These are phyloP conservation scores for Trichoderma asperellum DNA, from an alignment of 2,329 filamentous ascomycete species.

Conservation along the genomic window DNA sequence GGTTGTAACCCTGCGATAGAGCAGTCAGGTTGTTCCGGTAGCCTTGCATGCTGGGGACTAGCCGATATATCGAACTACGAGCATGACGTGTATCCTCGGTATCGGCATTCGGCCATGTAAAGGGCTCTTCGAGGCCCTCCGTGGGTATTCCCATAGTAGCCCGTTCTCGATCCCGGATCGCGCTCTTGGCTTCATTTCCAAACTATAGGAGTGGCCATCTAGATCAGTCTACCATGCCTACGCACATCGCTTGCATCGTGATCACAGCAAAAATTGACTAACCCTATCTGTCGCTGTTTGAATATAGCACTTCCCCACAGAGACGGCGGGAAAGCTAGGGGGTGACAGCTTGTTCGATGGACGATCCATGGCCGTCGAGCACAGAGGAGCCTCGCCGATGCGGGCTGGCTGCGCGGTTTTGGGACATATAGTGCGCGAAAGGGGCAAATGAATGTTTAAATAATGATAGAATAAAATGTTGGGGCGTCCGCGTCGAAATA, in stretches of 20 bases:
- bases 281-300: constrained; percentile 47
- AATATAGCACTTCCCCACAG: constrained; percentile 44
- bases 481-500: background rate
- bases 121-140: constrained; percentile 36
- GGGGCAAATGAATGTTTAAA: background rate
- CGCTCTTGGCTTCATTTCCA: constrained; percentile 41
- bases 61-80: constrained; percentile 37
- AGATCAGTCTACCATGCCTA: background rate
- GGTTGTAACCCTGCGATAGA: constrained; percentile 61
- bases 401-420: constrained; percentile 19
- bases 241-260: background rate
- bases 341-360: constrained; percentile 5
- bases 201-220: constrained; percentile 38
- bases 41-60: constrained; percentile 42
- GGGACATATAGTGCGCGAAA: constrained; percentile 19
- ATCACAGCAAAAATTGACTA: constrained; percentile 27
- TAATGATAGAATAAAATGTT: background rate
- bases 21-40: constrained; percentile 61
- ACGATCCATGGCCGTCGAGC: constrained; percentile 30
- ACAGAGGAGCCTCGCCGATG: constrained; percentile 27
- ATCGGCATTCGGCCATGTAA: constrained; percentile 38
- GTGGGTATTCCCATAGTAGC: constrained; percentile 34
- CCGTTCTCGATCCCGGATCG: constrained; percentile 44
- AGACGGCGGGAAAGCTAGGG: constrained; percentile 30
- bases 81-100: constrained; percentile 32